Base-by-base conservation (phyloP, 345 rosid species). In the Bruguiera parviflora region DNA sequence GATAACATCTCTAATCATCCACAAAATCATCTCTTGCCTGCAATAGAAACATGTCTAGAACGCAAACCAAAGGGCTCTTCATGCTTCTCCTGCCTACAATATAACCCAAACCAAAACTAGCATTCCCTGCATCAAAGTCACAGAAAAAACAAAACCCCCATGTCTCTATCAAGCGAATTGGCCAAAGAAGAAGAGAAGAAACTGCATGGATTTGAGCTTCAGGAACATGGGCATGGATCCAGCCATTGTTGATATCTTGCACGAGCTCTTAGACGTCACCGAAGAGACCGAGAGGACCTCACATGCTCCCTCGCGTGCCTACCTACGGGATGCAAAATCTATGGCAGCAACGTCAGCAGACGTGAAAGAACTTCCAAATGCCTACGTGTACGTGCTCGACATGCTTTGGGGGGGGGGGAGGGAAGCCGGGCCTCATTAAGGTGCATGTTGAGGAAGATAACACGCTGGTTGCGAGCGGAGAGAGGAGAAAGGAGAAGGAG, bases 371-470 rank as follows among this genome's bases (percentile, higher is more conserved):
- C 28, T 28, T 4, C 68, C 71, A 5, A 46, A 70, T 18, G 15
- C 57, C 0, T 70, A 52, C 16, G 63, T 65, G 20, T 66, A 63
- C 22, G 58, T 75, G 31, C 20, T 75, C 4, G 71, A 75, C 75
- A 59, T 70, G 79, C 75, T 53, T n/a, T n/a, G n/a, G n/a, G n/a
- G n/a, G n/a, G n/a, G n/a, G n/a, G 52, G 75, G 79, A 24, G 22
- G 61, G 58, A 70, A 75, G 67, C 2, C 61, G 0, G 68, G 24
- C 13, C 43, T 66, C 29, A 49, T 76, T 1, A 74, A 63, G 65
- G 73, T 63, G 19, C 53, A 68, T 0, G 69, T 74, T 3, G 69
- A 69, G 43, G 61, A 66, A 3, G 64, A 15, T 15, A 61, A 61
- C 24, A 21, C 7, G 25, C 24, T 76, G 65, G 29, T 66, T 3